Evolutionary conservation across 208 protist genomes (phyloP).

Genomic region (Crithidia bombi): DNA sequence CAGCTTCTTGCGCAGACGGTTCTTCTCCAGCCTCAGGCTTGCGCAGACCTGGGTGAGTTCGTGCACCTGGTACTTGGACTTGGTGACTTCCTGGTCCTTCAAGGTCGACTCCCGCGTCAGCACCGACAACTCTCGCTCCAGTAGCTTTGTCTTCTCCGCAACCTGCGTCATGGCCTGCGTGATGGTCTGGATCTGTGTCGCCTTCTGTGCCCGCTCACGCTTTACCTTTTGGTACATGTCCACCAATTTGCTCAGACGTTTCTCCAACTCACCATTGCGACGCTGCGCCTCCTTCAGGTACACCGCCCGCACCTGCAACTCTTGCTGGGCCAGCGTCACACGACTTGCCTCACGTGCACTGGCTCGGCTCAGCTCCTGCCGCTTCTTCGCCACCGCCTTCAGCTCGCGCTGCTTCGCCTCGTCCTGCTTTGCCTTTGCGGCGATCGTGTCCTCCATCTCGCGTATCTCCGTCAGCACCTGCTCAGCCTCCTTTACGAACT

Average conservation of each 20-base stretch:
- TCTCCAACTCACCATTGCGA: conserved; percentile 73
- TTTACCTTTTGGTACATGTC: conserved; percentile 93
- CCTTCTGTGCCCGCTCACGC: conserved; percentile 92
- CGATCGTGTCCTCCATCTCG: conserved; percentile 78
- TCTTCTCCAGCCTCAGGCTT: conserved; percentile 86
- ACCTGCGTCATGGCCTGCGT: conserved; percentile 94
- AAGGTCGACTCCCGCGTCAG: conserved; percentile 83
- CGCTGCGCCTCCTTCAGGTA: conserved; percentile 66
- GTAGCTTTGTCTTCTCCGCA: conserved; percentile 95
- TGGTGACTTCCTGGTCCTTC: conserved; percentile 89
- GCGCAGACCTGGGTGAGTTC: conserved; percentile 70
- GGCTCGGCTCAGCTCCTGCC: conserved; percentile 90
- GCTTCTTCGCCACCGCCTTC: conserved; percentile 58
- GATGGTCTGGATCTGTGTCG: conserved; percentile 92
- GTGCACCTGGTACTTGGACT: conserved; percentile 82
- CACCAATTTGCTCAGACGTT: conserved; percentile 72
- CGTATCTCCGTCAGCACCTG: conserved; percentile 58
- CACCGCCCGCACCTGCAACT: conserved; percentile 84
- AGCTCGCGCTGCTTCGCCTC: conserved; percentile 76
- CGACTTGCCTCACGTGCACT: conserved; percentile 76
- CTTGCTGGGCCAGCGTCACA: conserved; percentile 80
- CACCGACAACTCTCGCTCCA: conserved; percentile 94
- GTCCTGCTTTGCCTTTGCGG: conserved; percentile 64
- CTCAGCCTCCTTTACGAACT: conserved; percentile 64
- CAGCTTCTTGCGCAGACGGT: conserved; percentile 76